Base-by-base conservation (phyloP, 371 early-diverging fungal genomes). In the Sporodiniella umbellata region DNA sequence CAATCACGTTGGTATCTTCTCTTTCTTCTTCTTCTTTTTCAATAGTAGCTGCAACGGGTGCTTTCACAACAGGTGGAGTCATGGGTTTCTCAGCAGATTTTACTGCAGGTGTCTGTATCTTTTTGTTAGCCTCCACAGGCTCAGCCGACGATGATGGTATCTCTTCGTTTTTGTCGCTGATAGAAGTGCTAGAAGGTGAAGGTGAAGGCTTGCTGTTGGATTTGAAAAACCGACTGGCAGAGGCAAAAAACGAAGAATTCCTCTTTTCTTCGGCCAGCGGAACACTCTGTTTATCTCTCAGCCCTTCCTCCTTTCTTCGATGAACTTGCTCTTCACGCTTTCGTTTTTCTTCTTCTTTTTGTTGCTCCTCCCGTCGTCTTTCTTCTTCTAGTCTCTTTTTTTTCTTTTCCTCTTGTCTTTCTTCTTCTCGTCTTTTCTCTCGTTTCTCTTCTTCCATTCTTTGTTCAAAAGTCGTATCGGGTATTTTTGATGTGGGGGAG, bases 1-100 rank as follows among this genome's bases (percentile, higher is more conserved):
- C 66, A 39, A 72, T 64, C 6, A 68, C 26, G 1, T 38, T 19
- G 19, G 53, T 56, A n/a, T 58, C 57, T 3, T 47, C 42, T 45
- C 63, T 53, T 11, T 65, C 59, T 33, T 48, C 49, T 15, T 58
- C 53, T 6, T 42, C 47, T 31, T 45, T 25, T 39, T 17, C 40
- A 26, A 3, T 11, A 19, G 42, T 17, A 8, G 47, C 7, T 40
- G 42, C 11, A 8, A 40, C 12, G 2, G 42, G n/a, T n/a, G n/a
- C n/a, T n/a, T n/a, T n/a, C n/a, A n/a, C n/a, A n/a, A n/a, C n/a
- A n/a, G n/a, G n/a, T n/a, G n/a, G n/a, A n/a, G n/a, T n/a, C n/a
- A n/a, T n/a, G n/a, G n/a, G n/a, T n/a, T n/a, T n/a, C n/a, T n/a
- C n/a, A n/a, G n/a, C n/a, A n/a, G n/a, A n/a, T n/a, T n/a, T n/a